Evolutionary conservation across 2,329 filamentous ascomycete genomes (phyloP), one percentile per base, ranked within the genome.

Genomic region (Colletotrichum godetiae): DNA sequence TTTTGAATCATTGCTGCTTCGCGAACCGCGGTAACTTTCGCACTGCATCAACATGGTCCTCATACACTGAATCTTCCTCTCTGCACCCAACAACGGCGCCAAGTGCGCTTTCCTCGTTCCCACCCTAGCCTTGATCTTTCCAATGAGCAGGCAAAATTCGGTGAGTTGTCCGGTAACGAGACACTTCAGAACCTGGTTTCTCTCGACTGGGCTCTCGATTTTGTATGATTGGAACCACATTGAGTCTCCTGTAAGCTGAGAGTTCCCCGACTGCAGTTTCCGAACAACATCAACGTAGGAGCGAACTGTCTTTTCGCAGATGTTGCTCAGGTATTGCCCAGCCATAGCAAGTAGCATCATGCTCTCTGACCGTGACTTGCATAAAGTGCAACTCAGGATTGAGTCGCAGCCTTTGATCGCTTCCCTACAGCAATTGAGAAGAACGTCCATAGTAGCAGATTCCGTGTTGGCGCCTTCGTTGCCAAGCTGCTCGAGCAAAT

Each of bases 331-430:
- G 31, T 70, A 70, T 24, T 70, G 61, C 0, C 37, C 61, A 4
- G 67, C 53, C 67, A 70, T 70, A 5, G 61, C 60, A 13, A 70
- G 42, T 3, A 70, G 67, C 67, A 70, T 70, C 61, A 70, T 66
- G 42, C 60, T 70, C 27, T 70, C 67, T 5, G 61, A 70, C 1
- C 61, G 42, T 0, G 67, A 66, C 55, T 55, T 70, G 61, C 61
- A 70, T 1, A 60, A 29, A 3, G 37, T 66, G 29, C 61, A 70
- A 24, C 61, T 15, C 0, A 70, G 42, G 11, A 70, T 70, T 0
- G 67, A 59, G 22, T 42, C 55, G 15, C 67, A 70, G 3, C 67
- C 67, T 22, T 70, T 70, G 24, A 70, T 66, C 0, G 61, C 67
- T 33, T 70, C 67, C 2, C 55, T 37, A 15, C 61, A 70, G 24